A percentile compares a stretch with the other conserved stretches of the same genome.
Evolutionary conservation across 2,329 filamentous ascomycete genomes (phyloP).

Genomic region (Cytospora piceicola): DNA sequence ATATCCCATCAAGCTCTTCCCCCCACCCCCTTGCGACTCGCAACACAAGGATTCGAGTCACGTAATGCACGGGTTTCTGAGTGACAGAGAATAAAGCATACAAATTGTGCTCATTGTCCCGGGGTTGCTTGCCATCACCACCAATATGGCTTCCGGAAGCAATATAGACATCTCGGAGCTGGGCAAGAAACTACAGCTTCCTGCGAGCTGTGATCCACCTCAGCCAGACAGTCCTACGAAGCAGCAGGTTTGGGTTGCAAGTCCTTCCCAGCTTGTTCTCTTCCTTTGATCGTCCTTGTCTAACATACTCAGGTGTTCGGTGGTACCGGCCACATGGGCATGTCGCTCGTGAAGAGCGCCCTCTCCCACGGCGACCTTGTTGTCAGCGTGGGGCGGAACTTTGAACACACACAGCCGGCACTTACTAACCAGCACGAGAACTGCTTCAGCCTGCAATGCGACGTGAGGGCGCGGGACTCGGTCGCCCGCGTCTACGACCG

Average conservation of each 20-base stretch:
- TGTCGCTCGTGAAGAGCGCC: slow-evolving; percentile 82
- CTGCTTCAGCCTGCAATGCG: slow-evolving; percentile 82
- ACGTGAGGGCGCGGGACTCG: slow-evolving; percentile 81
- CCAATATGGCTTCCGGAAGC: slow-evolving; percentile 36
- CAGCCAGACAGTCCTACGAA: slow-evolving; percentile 69
- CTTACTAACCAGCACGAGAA: slow-evolving; percentile 74
- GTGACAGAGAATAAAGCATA: not conserved
- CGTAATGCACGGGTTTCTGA: not conserved
- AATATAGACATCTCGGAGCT: slow-evolving; percentile 35
- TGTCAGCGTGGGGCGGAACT: slow-evolving; percentile 80
- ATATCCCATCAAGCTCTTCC: not conserved
- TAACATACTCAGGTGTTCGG: slow-evolving; percentile 73
- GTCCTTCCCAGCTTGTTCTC: slow-evolving; percentile 38
- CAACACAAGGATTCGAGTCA: not conserved
- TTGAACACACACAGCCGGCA: slow-evolving; percentile 72
- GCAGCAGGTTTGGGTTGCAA: slow-evolving; percentile 86
- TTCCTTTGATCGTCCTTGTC: slow-evolving; percentile 12
- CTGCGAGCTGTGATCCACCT: slow-evolving; percentile 85
- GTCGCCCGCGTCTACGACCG: slow-evolving; percentile 72
- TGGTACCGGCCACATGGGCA: slow-evolving; percentile 95
- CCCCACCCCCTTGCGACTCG: not conserved
- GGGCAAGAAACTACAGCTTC: slow-evolving; percentile 62
- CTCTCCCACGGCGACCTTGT: slow-evolving; percentile 82
- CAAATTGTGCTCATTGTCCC: not conserved
- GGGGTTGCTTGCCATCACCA: not conserved